phyloP scores from a whole-genome alignment of 169 alveolate species.

The Pseudocohnilembus persalinus region DNA sequence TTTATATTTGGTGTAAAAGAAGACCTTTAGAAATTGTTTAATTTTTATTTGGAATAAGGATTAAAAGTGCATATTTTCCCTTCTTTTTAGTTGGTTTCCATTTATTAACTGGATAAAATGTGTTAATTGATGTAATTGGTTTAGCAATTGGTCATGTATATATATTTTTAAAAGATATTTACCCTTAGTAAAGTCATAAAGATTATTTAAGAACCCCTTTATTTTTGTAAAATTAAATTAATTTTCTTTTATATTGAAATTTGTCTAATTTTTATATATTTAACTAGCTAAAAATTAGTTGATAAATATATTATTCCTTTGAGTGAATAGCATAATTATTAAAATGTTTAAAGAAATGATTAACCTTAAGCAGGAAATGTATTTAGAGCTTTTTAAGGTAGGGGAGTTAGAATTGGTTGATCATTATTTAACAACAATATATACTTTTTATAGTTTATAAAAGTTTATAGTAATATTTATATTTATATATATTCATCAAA shows the following conservation, averaged over 20 bases:
- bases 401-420: neutral
- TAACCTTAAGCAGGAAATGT: neutral
- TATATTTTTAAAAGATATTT: neutral
- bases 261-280: neutral
- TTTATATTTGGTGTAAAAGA: slow-evolving; percentile 1
- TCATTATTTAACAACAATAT: too few species aligned
- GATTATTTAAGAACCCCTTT: slow-evolving; percentile 3
- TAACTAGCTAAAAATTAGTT: neutral
- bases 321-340: neutral
- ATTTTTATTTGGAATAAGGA: neutral
- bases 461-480: too few species aligned
- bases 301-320: neutral
- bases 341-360: too few species aligned
- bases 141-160: neutral
- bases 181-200: neutral
- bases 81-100: neutral
- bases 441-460: too few species aligned
- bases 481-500: too few species aligned
- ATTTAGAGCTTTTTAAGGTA: neutral
- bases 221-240: neutral
- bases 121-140: neutral
- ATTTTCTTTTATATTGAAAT: neutral
- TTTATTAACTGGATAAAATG: neutral
- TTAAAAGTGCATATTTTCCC: slow-evolving; percentile 4
- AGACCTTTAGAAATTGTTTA: neutral